Conservation (phyloP, 2,329 filamentous ascomycete species). For the Fusarium napiforme region DNA sequence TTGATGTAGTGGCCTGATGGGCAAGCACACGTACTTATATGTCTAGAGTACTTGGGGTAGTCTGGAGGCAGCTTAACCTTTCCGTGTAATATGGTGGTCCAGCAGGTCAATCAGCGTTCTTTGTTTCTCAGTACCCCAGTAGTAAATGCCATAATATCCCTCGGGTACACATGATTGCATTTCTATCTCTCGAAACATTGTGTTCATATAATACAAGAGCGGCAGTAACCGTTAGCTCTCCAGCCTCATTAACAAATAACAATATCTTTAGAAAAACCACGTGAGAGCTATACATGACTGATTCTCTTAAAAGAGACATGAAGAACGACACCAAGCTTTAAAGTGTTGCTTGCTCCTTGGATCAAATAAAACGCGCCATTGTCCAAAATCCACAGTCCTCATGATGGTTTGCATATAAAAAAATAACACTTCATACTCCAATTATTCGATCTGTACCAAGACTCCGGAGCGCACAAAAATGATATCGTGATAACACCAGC, state of each 20-base stretch:
- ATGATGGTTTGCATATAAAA: conserved; percentile 14
- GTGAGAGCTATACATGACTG: not conserved
- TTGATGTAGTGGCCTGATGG: not conserved
- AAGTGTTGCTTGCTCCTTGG: conserved; percentile 15
- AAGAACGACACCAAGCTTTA: conserved; percentile 10
- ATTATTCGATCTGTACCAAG: conserved; percentile 31
- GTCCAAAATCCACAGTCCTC: conserved; percentile 17
- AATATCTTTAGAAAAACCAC: not conserved
- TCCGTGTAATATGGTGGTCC: not conserved
- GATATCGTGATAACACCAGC: conserved; percentile 28
- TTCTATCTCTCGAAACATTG: not conserved
- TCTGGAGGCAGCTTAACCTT: not conserved
- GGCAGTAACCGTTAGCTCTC: conserved; percentile 4
- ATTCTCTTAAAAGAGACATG: conserved; percentile 8
- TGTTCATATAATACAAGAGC: conserved; percentile 6
- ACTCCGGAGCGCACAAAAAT: conserved; percentile 37
- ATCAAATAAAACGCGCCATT: conserved; percentile 34
- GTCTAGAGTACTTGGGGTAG: not conserved
- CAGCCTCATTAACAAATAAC: not conserved
- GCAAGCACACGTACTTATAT: not conserved
- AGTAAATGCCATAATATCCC: not conserved
- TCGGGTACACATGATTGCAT: not conserved
- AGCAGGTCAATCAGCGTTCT: not conserved
- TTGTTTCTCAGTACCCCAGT: not conserved
- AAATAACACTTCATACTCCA: conserved; percentile 8